phyloP scores from a whole-genome alignment of 2,329 filamentous ascomycete genomes.

The Aureobasidium sp. region DNA sequence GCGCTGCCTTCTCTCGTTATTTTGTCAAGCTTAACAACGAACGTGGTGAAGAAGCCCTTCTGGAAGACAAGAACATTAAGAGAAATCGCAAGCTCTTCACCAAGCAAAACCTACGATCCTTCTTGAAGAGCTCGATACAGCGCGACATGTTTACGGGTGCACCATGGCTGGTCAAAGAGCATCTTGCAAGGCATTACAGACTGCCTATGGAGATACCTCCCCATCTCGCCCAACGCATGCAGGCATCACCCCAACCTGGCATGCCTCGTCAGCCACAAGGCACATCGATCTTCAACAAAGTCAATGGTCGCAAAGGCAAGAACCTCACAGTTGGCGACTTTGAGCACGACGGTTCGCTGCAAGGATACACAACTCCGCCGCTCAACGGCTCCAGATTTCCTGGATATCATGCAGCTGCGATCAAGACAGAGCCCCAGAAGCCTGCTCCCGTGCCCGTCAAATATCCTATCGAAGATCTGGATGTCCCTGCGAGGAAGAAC shows the following conservation, averaged over 20 bases:
- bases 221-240: constrained; percentile 73
- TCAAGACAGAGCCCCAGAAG: constrained; percentile 6
- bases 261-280: constrained; percentile 16
- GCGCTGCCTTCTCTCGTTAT: constrained; percentile 66
- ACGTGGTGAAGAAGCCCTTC: constrained; percentile 62
- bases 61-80: constrained; percentile 72
- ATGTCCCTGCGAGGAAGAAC: constrained; percentile 60
- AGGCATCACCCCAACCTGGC: constrained; percentile 48
- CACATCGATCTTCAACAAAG: constrained; percentile 10
- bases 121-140: constrained; percentile 90
- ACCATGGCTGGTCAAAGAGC: constrained; percentile 87
- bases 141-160: constrained; percentile 93
- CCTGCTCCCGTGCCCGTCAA: constrained; percentile 71
- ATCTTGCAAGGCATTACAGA: constrained; percentile 73
- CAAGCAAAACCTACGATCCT: constrained; percentile 85
- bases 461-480: constrained; percentile 91
- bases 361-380: background rate
- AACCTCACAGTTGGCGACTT: constrained; percentile 11
- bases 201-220: constrained; percentile 81
- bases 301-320: constrained; percentile 12
- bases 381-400: constrained; percentile 4
- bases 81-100: constrained; percentile 89
- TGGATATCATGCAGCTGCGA: background rate
- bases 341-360: background rate
- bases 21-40: constrained; percentile 63